These are phyloP conservation scores for Tieghemostelium lacteum DNA, from an alignment of 78 protist genomes.

Conservation along the genomic window DNA sequence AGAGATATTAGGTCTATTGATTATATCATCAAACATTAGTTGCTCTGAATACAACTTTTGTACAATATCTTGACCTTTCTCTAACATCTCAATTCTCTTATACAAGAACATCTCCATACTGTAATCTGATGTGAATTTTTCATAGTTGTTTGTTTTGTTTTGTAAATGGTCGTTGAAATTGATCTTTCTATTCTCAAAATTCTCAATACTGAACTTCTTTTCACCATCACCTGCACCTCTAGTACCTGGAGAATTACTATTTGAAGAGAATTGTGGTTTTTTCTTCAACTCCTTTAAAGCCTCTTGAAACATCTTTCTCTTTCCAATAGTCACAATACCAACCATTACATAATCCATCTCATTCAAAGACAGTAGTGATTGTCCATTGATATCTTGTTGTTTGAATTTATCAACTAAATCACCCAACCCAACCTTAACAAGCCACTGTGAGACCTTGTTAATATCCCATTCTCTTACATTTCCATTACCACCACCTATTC, in stretches of 20 bases:
- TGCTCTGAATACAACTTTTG: neutral
- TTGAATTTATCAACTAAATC: neutral
- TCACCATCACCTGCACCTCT: neutral
- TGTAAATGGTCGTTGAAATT: neutral
- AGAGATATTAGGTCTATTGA: neutral
- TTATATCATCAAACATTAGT: slow-evolving; percentile 13
- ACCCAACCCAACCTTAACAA: neutral
- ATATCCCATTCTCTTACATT: slow-evolving; percentile 9
- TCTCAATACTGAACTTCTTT: too few relatives aligned
- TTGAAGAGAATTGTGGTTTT: neutral
- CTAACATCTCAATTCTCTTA: neutral
- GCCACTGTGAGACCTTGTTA: slow-evolving; percentile 17
- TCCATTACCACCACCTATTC: neutral
- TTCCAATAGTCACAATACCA: neutral
- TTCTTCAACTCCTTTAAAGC: neutral
- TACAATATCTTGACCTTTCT: slow-evolving; percentile 8
- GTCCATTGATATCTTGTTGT: slow-evolving; percentile 7
- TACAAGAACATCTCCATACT: neutral
- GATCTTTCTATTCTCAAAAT: neutral
- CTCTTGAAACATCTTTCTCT: neutral
- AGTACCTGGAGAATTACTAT: neutral
- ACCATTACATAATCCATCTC: neutral
- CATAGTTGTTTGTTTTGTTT: neutral
- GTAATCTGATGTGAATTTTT: neutral
- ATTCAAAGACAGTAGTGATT: neutral